Conservation (phyloP, 2,329 filamentous ascomycete genomes). For the Neofusicoccum cordaticola region DNA sequence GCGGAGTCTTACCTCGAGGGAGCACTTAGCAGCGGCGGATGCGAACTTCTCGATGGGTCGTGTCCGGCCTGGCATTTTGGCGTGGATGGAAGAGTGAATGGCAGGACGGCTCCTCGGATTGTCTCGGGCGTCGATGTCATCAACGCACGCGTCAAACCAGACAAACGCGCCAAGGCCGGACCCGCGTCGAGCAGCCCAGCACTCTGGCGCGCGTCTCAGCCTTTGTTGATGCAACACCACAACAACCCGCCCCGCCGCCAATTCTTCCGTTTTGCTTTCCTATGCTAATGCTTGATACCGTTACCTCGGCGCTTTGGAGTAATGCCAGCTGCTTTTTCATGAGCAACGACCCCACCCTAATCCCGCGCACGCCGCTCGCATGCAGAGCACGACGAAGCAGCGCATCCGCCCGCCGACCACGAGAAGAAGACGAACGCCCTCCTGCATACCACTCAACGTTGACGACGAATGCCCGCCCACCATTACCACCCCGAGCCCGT, state of each 20-base stretch:
- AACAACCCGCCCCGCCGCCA: neutral
- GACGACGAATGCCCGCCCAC: constrained; percentile 40
- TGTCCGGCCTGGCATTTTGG: constrained; percentile 47
- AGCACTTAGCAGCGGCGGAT: constrained; percentile 63
- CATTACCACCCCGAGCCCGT: constrained; percentile 24
- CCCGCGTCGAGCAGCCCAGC: neutral
- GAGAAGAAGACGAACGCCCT: neutral
- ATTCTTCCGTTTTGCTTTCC: constrained; percentile 15
- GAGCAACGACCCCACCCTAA: neutral
- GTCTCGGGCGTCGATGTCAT: neutral
- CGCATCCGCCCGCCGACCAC: constrained; percentile 27
- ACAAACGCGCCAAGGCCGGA: constrained; percentile 6
- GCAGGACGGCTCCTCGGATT: neutral
- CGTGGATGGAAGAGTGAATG: neutral
- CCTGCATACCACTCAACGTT: constrained; percentile 15
- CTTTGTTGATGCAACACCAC: constrained; percentile 5
- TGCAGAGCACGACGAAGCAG: constrained; percentile 37
- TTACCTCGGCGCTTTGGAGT: constrained; percentile 8
- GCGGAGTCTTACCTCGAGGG: constrained; percentile 55
- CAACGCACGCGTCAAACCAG: neutral
- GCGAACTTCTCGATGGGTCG: constrained; percentile 69
- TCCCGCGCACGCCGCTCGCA: constrained; percentile 27
- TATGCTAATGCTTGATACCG: constrained; percentile 9
- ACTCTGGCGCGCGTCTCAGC: neutral
- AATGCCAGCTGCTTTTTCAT: constrained; percentile 9